Evolutionary conservation across 1,139 yeast genomes (phyloP).

Genomic region (Arxiozyma bovina): DNA sequence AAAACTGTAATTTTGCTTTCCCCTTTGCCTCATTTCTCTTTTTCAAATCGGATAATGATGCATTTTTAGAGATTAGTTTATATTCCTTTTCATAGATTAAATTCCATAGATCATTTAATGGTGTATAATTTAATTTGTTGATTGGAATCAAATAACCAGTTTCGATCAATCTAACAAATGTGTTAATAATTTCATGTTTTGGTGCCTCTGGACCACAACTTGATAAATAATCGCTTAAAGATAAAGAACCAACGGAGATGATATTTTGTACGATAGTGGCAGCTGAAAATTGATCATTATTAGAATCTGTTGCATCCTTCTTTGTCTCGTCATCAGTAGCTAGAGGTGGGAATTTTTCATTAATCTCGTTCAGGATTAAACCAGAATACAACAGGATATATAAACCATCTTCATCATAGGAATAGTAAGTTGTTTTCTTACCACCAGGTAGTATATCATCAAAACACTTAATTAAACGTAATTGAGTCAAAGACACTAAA

Average conservation of each 20-base stretch:
- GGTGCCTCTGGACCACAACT: constrained; percentile 1
- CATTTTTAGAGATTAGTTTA: constrained; percentile 41
- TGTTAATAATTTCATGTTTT: constrained; percentile 15
- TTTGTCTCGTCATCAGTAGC: constrained; percentile 17
- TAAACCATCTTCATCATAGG: constrained; percentile 56
- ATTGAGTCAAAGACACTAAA: constrained; percentile 56
- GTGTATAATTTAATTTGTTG: constrained; percentile 34
- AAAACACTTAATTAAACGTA: constrained; percentile 52
- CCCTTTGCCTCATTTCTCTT: constrained; percentile 58
- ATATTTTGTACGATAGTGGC: constrained; percentile 64
- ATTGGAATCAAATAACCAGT: constrained; percentile 51
- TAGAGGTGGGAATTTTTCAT: constrained; percentile 13
- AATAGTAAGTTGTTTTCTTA: constrained; percentile 40
- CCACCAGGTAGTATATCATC: constrained; percentile 36
- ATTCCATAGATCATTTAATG: constrained; percentile 49
- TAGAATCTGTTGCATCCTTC: not conserved
- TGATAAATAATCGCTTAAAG: constrained; percentile 48
- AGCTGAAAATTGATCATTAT: constrained; percentile 39
- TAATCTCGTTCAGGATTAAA: constrained; percentile 52
- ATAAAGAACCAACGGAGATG: constrained; percentile 53
- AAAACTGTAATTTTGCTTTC: constrained; percentile 39
- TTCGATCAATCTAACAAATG: constrained; percentile 25
- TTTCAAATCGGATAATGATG: constrained; percentile 53
- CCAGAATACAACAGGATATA: constrained; percentile 65
- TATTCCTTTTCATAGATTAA: constrained; percentile 45